Conservation (phyloP, 352 stramenopile species). For the Halophytophthora polymorphica region DNA sequence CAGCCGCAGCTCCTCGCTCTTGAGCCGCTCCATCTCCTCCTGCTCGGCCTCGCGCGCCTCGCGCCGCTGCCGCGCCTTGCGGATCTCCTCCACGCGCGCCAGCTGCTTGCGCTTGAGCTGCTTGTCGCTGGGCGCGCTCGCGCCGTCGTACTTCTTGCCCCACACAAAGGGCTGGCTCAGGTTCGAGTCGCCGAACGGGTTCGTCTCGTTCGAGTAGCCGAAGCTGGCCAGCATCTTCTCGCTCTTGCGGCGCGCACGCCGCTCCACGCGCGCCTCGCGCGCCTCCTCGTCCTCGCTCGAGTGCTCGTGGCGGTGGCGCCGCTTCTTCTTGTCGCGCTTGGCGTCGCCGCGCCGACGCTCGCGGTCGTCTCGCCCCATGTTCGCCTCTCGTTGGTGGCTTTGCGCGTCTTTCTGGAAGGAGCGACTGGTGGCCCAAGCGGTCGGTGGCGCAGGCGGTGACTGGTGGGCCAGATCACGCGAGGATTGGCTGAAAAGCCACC, state of each 20-base stretch:
- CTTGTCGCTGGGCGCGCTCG: slow-evolving; percentile 29
- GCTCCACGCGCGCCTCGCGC: slow-evolving; percentile 65
- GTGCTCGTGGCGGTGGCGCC: slow-evolving; percentile 18
- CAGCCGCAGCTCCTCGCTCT: slow-evolving; percentile 93
- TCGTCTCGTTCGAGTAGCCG: slow-evolving; percentile 98
- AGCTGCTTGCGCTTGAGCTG: slow-evolving; percentile 72
- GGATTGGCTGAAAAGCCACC: no score
- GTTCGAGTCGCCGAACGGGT: slow-evolving; percentile 98
- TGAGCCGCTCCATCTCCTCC: slow-evolving; percentile 95
- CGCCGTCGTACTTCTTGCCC: slow-evolving; percentile 92
- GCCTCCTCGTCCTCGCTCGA: slow-evolving; percentile 33
- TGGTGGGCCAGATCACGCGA: no score
- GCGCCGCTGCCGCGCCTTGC: slow-evolving; percentile 91
- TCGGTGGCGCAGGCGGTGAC: no score
- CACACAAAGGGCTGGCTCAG: slow-evolving; percentile 97
- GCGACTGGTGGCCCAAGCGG: no score
- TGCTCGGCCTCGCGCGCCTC: slow-evolving; percentile 88
- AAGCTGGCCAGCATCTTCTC: slow-evolving; percentile 80
- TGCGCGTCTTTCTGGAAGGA: no score
- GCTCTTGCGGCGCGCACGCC: no score
- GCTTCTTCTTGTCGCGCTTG: slow-evolving; percentile 30
- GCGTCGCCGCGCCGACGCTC: slow-evolving; percentile 6
- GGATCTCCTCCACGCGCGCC: slow-evolving; percentile 93
- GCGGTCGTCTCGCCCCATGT: no score
- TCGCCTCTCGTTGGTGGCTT: no score